Conservation (phyloP, 192 early-diverging fungal genomes). For the Podila epigama region DNA sequence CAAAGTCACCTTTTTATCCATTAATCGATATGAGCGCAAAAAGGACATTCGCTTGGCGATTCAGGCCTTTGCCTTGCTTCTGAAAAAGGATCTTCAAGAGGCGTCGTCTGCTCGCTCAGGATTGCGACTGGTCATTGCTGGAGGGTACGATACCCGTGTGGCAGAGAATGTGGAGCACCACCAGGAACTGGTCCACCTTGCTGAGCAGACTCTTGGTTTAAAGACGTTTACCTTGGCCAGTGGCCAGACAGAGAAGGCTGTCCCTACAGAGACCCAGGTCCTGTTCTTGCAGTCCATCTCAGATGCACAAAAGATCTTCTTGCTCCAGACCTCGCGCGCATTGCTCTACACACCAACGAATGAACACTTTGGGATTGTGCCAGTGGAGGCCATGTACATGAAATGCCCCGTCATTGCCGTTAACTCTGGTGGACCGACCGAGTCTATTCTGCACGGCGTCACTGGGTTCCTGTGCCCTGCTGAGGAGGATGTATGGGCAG, state of each 20-base stretch:
- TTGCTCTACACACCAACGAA: slow-evolving; percentile 91
- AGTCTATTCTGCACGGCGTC: slow-evolving; percentile 73
- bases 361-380: slow-evolving; percentile 98
- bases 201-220: slow-evolving; percentile 53
- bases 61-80: slow-evolving; percentile 65
- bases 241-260: slow-evolving; percentile 22
- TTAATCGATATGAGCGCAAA: slow-evolving; percentile 98
- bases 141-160: slow-evolving; percentile 87
- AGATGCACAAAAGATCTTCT: slow-evolving; percentile 76
- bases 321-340: slow-evolving; percentile 68
- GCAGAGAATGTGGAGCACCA: slow-evolving; percentile 89
- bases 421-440: slow-evolving; percentile 86
- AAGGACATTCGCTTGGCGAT: slow-evolving; percentile 89
- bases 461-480: slow-evolving; percentile 84
- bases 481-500: slow-evolving; percentile 66
- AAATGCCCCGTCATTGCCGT: slow-evolving; percentile 86
- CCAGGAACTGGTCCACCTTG: slow-evolving; percentile 70
- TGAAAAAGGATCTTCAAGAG: slow-evolving; percentile 18
- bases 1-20: slow-evolving; percentile 70
- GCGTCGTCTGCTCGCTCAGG: no score
- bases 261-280: slow-evolving; percentile 63
- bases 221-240: slow-evolving; percentile 52
- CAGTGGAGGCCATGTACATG: slow-evolving; percentile 94
- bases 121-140: slow-evolving; percentile 77
- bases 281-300: slow-evolving; percentile 91